Conservation (phyloP, 2,329 filamentous ascomycete genomes). For the Fusarium bulbicola region DNA sequence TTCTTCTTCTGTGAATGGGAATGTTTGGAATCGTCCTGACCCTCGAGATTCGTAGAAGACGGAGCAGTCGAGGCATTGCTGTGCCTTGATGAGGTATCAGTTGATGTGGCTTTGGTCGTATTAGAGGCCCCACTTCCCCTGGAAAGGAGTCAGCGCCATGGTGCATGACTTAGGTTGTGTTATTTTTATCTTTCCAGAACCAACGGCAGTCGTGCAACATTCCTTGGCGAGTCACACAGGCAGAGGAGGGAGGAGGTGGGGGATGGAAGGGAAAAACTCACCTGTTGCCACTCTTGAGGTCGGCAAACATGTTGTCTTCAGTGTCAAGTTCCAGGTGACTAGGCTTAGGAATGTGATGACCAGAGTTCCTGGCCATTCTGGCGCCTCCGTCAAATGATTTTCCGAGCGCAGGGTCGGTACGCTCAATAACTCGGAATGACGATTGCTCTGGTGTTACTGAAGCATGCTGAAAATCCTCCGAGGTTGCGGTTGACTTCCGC, state of each 20-base stretch:
- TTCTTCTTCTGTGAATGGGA: constrained; percentile 50
- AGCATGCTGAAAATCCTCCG: constrained; percentile 63
- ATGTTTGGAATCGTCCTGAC: constrained; percentile 44
- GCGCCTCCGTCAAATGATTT: constrained; percentile 63
- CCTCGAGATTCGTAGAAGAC: constrained; percentile 60
- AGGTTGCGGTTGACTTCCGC: constrained; percentile 68
- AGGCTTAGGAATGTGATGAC: constrained; percentile 50
- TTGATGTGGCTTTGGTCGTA: constrained; percentile 67
- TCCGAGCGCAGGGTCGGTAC: constrained; percentile 54
- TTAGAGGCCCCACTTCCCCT: constrained; percentile 70
- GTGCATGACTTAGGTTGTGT: constrained; percentile 39
- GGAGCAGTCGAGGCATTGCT: constrained; percentile 70
- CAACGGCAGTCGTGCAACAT: constrained; percentile 28
- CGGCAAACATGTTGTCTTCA: constrained; percentile 68
- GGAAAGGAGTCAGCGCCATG: constrained; percentile 50
- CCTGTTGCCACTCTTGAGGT: constrained; percentile 63
- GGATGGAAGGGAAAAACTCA: constrained; percentile 50
- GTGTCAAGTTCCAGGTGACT: constrained; percentile 53
- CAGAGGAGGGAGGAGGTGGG: constrained; percentile 20
- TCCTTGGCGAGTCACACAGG: constrained; percentile 33
- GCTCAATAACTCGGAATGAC: constrained; percentile 68
- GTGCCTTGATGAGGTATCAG: constrained; percentile 69
- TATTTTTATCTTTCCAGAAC: constrained; percentile 39
- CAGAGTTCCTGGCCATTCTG: constrained; percentile 52
- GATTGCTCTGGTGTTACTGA: constrained; percentile 56